Conservation (phyloP, 257 asterid genomes). For the Fraxinus quadrangulata region DNA sequence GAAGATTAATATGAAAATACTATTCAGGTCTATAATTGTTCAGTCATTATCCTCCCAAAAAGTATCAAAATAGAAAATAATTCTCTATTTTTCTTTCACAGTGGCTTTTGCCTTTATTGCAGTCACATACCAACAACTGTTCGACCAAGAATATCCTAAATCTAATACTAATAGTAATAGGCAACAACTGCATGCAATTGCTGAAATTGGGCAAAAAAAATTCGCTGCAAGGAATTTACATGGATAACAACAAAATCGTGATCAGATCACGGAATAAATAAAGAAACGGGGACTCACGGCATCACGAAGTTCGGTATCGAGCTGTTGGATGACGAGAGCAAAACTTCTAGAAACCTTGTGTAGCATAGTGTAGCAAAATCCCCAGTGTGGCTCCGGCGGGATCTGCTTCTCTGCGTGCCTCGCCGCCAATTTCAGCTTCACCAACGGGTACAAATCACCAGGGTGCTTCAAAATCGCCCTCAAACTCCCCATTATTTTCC, state of each 20-base stretch:
- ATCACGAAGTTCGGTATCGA: conserved; percentile 88
- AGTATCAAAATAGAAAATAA: not conserved
- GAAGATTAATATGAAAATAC: conserved; percentile 12
- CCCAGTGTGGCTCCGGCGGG: conserved; percentile 93
- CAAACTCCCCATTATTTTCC: conserved; percentile 62
- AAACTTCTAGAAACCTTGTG: conserved; percentile 90
- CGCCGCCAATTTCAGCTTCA: conserved; percentile 72
- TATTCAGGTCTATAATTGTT: conserved; percentile 3
- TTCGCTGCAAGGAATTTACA: conserved; percentile 13
- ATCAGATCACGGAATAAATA: conserved; percentile 3
- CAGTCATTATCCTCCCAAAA: not conserved
- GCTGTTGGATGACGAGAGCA: conserved; percentile 88
- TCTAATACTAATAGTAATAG: not conserved
- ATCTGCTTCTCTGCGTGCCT: conserved; percentile 83
- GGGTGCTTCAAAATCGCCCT: conserved; percentile 79
- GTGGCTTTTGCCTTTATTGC: not conserved
- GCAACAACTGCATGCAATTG: not conserved
- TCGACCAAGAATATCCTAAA: not conserved
- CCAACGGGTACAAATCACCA: conserved; percentile 77
- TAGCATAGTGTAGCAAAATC: conserved; percentile 86
- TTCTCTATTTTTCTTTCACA: not conserved
- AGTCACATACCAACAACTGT: conserved; percentile 1
- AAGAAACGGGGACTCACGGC: conserved; percentile 56
- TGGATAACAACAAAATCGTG: conserved; percentile 8
- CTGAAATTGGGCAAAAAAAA: conserved; percentile 2